A percentile compares a stretch with the other conserved stretches of the same genome.
phyloP scores from a whole-genome alignment of 352 stramenopile species.

The Phytophthora idaei region DNA sequence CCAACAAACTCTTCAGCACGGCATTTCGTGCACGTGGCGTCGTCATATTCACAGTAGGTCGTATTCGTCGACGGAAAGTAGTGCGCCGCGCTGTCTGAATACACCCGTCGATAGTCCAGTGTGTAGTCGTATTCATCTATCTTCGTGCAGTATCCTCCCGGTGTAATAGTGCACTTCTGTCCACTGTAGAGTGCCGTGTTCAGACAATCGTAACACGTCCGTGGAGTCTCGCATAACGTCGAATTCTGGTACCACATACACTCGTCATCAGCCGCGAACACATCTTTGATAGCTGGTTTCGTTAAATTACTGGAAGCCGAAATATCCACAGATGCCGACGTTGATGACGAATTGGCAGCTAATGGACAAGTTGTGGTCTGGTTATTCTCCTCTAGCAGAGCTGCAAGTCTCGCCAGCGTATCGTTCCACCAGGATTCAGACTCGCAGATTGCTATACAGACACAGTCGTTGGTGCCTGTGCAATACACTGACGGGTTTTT shows the following conservation, averaged over 20 bases:
- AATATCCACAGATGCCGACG: constrained; percentile 13
- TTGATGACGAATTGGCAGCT: constrained; percentile 40
- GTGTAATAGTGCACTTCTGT: constrained; percentile 57
- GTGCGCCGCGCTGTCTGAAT: constrained; percentile 33
- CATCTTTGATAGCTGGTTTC: constrained; percentile 33
- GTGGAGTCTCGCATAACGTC: constrained; percentile 47
- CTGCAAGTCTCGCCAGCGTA: constrained; percentile 41
- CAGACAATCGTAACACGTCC: constrained; percentile 66
- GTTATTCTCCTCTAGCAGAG: constrained; percentile 22
- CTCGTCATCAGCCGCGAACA: constrained; percentile 43
- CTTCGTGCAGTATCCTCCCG: constrained; percentile 59
- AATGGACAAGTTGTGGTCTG: constrained; percentile 37
- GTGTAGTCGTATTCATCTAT: constrained; percentile 47
- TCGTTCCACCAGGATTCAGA: constrained; percentile 47
- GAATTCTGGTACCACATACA: constrained; percentile 76
- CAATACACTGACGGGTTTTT: constrained; percentile 62
- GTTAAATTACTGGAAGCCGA: constrained; percentile 22
- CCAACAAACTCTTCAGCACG: constrained; percentile 31
- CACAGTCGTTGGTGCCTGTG: constrained; percentile 39
- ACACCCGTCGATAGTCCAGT: constrained; percentile 50
- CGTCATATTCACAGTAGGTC: constrained; percentile 54
- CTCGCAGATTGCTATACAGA: constrained; percentile 66
- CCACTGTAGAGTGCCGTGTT: constrained; percentile 47
- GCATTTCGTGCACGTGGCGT: constrained; percentile 40
- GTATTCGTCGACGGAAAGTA: constrained; percentile 65